Evolutionary conservation across 73 alveolate genomes (phyloP), one percentile per base, ranked within the genome.

Genomic region (Paramecium biaurelia): DNA sequence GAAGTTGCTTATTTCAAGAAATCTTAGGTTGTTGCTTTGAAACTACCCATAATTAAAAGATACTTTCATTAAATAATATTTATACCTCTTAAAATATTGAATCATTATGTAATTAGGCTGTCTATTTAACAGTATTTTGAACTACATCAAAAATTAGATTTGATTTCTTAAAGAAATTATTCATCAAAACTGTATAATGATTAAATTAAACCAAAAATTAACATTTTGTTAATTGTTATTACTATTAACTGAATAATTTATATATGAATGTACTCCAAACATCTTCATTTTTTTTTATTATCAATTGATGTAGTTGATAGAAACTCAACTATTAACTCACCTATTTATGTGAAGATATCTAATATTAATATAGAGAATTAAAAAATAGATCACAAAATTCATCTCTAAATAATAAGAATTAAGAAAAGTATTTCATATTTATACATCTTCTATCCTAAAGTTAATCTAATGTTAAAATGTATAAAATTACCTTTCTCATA

Each of bases 11-110:
- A 7, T 47, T 79, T 79, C 14, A 79, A 34, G 14, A 79, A 79
- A 21, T 79, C 90, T 34, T 79, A 79, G 14, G 90, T 79, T 79
- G 90, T 79, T 41, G 90, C 90, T 34, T 79, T 79, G 56, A 79
- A 79, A 43, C 76, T 79, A 8, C 90, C 90, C 90, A 79, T 79
- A 20, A 79, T 47, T 5, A 79, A 12, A 4, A 79, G 32, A 79
- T 79, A 79, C 90, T 79, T 23, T n/a, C 21, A 24, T 21, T 43
- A 5, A 42, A n/a, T 23, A 79, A 18, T 6, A 38, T 6, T 72
- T n/a, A 14, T 79, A 79, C 90, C 14, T 79, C 90, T 45, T 79
- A 79, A 79, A 79, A 79, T 18, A 79, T 79, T 47, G 18, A 1
- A 18, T 79, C 90, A 7, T 42, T 41, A 43, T 79, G 90, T 11